Conservation (phyloP, 306 rosid genomes). For the Pueraria montana region DNA sequence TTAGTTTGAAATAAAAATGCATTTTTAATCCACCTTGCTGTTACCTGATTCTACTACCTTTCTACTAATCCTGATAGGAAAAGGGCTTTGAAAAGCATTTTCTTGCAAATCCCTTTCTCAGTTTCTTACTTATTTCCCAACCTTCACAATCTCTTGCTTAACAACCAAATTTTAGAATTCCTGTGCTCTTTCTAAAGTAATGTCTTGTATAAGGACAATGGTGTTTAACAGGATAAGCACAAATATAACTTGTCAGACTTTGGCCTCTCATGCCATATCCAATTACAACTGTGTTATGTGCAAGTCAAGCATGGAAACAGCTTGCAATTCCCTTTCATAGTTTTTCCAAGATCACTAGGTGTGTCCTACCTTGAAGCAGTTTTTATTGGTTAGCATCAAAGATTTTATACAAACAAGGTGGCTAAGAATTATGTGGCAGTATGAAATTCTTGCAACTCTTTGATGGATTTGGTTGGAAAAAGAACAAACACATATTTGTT, state of each 20-base stretch:
- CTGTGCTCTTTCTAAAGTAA: neutral
- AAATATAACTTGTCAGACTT: neutral
- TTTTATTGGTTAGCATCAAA: neutral
- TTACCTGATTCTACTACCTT: neutral
- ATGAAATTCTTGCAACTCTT: neutral
- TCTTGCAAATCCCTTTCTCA: neutral
- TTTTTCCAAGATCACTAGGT: neutral
- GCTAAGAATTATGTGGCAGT: neutral
- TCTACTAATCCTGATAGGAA: neutral
- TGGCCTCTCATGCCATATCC: neutral
- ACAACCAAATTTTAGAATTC: neutral
- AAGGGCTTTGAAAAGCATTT: neutral
- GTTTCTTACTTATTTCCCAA: neutral
- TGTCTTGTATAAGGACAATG: neutral
- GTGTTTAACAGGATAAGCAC: neutral
- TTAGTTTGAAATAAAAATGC: neutral
- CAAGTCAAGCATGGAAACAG: slow-evolving; percentile 12
- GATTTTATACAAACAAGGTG: neutral
- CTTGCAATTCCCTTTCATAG: neutral
- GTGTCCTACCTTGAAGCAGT: neutral
- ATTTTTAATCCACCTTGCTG: neutral
- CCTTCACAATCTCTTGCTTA: neutral
- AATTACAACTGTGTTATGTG: neutral
- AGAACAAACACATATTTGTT: neutral
- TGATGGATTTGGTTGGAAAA: slow-evolving; percentile 20